Percentiles rank a stretch among this genome's conserved stretches.
Evolutionary conservation across 225 moss, liverwort and hornwort species (phyloP).

Genomic region (Rhytidiadelphus loreus): DNA sequence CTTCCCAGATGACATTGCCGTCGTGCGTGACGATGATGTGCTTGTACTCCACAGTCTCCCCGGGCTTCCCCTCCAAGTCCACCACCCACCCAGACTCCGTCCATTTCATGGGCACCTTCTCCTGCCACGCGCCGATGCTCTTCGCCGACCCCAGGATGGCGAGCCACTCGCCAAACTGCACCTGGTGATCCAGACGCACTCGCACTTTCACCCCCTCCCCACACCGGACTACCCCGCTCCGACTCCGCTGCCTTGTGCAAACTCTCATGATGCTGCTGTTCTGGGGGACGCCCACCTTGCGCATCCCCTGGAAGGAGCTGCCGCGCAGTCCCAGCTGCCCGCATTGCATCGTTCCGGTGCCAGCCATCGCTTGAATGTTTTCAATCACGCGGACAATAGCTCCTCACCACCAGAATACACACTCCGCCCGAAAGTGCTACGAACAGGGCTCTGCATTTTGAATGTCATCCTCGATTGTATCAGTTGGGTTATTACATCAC

Average conservation of each 20-base stretch:
- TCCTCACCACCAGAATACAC: background rate
- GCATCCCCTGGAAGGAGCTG: constrained; percentile 12
- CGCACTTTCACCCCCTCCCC: constrained; percentile 69
- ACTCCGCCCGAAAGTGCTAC: background rate
- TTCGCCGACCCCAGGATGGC: constrained; percentile 80
- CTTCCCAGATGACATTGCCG: constrained; percentile 74
- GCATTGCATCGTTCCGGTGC: constrained; percentile 15
- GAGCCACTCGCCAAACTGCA: constrained; percentile 72
- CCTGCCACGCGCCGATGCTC: constrained; percentile 70
- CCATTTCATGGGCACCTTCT: constrained; percentile 77
- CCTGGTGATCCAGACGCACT: constrained; percentile 74
- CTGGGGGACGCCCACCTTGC: background rate
- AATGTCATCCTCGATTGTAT: background rate
- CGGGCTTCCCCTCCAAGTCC: constrained; percentile 65
- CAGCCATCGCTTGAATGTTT: constrained; percentile 1
- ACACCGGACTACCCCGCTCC: constrained; percentile 30
- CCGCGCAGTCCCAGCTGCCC: constrained; percentile 20
- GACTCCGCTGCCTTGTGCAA: background rate
- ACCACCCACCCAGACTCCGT: constrained; percentile 85
- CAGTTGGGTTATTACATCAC: background rate
- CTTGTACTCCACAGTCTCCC: constrained; percentile 84
- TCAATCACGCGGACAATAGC: background rate
- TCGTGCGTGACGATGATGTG: constrained; percentile 72
- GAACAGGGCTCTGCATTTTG: constrained; percentile 1
- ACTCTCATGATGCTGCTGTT: background rate